Percentiles rank a stretch among this genome's conserved stretches.
phyloP scores from a whole-genome alignment of 2,329 filamentous ascomycete genomes.

The Plenodomus biglobosus region DNA sequence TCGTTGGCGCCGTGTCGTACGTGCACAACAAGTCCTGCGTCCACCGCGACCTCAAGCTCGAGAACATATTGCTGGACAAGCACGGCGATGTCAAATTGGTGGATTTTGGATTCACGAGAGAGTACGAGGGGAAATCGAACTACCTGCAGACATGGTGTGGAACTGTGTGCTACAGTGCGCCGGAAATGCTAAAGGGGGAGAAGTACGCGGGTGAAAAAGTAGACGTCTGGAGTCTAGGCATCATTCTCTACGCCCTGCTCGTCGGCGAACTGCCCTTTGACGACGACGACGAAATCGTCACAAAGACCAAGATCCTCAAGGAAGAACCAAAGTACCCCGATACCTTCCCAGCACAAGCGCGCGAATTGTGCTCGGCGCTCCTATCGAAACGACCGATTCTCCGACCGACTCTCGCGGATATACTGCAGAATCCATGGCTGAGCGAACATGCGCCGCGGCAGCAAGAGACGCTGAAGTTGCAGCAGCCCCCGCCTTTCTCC shows the following conservation, averaged over 20 bases:
- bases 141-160: conserved; percentile 97
- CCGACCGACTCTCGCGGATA: conserved; percentile 78
- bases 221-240: conserved; percentile 89
- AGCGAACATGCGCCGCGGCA: conserved; percentile 84
- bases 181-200: conserved; percentile 97
- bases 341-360: conserved; percentile 74
- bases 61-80: conserved; percentile 95
- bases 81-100: conserved; percentile 96
- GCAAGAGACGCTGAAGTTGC: conserved; percentile 81
- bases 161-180: conserved; percentile 95
- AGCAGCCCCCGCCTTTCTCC: conserved; percentile 78
- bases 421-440: conserved; percentile 84
- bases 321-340: conserved; percentile 86
- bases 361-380: conserved; percentile 73
- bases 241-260: conserved; percentile 80
- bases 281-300: conserved; percentile 88
- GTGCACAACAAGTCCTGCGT: conserved; percentile 95
- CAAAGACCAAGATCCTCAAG: conserved; percentile 79
- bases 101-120: conserved; percentile 96
- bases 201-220: conserved; percentile 98
- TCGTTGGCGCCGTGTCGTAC: conserved; percentile 92
- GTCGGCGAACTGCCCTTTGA: conserved; percentile 91
- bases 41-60: conserved; percentile 93
- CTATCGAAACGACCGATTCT: conserved; percentile 88
- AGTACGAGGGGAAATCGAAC: conserved; percentile 93